Base-by-base conservation (phyloP, 805 yeast species). In the Spathaspora sp. region DNA sequence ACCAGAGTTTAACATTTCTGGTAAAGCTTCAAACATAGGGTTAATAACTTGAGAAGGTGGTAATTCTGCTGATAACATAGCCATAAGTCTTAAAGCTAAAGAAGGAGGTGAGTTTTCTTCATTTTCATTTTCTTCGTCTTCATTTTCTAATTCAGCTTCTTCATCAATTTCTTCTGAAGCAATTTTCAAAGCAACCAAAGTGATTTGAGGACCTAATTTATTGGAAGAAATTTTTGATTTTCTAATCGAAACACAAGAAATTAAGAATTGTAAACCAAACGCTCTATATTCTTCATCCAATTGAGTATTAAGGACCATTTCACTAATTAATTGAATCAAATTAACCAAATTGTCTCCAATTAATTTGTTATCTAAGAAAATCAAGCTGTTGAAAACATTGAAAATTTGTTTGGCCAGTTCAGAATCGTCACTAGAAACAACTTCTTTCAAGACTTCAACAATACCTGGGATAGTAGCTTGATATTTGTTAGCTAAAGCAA, bases 31-130 rank as follows among this genome's bases (percentile, higher is more conserved):
- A 55, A 90, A 77, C 55, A 93, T 78, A 44, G 97, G 93, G 56
- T 77, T 80, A 57, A 92, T 84, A 51, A 89, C 96, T 69, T 94
- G 99, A 43, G 90, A 81, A 47, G 98, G 97, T 49, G 99, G 97
- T 62, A 94, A 77, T 63, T 86, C 91, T 44, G 85, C 75, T 16
- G 98, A 82, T 58, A 93, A 82, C 63, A 82, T 81, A 49, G 89
- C 87, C 49, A 94, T 68, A 53, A 93, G 75, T 72, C 96, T 82
- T 60, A 91, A 78, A 14, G 96, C 96, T 57, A 90, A 78, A 48
- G 86, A 69, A 44, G 84, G 70, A 51, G 97, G 96, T 50, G 85
- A 80, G 62, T 83, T 87, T 70, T 93, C 98, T 72, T 91, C 97
- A 64, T 89, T 91, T 69, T 91, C 97, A 59, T 89, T 93, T 61